A percentile compares a stretch with the other conserved stretches of the same genome.
Conservation (phyloP, 1,284 basidiomycete genomes). For the Hortiboletus rubellus region DNA sequence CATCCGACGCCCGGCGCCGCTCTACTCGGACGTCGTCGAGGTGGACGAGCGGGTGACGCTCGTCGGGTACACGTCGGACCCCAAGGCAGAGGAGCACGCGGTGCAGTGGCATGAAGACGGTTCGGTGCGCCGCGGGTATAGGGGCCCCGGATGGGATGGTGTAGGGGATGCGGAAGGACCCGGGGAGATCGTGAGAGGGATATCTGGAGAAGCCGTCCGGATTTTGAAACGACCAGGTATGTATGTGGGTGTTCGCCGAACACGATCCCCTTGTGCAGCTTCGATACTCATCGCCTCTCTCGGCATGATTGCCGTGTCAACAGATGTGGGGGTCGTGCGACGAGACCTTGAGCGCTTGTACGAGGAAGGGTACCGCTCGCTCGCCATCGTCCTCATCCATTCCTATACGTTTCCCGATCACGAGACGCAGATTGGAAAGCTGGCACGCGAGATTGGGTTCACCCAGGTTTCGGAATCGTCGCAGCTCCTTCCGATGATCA, state of each 20-base stretch:
- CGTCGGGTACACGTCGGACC: conserved; percentile 91
- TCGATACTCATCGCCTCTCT: conserved; percentile 1
- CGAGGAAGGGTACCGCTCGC: conserved; percentile 75
- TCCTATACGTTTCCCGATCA: conserved; percentile 91
- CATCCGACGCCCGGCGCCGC: conserved; percentile 74
- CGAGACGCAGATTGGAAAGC: conserved; percentile 68
- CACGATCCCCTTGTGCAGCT: neutral
- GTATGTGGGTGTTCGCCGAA: neutral
- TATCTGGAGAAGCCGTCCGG: conserved; percentile 91
- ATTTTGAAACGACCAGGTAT: conserved; percentile 77
- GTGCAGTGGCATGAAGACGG: conserved; percentile 74
- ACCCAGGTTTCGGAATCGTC: conserved; percentile 87
- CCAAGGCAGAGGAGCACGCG: conserved; percentile 71
- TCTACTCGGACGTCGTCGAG: conserved; percentile 84
- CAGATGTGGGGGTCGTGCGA: conserved; percentile 54
- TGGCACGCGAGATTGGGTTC: conserved; percentile 84
- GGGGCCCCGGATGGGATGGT: conserved; percentile 73
- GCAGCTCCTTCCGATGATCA: conserved; percentile 91
- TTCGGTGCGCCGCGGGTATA: conserved; percentile 65
- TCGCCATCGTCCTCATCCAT: conserved; percentile 87
- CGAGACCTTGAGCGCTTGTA: conserved; percentile 68
- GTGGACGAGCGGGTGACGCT: conserved; percentile 95
- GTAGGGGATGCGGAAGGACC: conserved; percentile 69
- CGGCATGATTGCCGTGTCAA: neutral
- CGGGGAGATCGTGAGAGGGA: conserved; percentile 75